A percentile compares a stretch with the other conserved stretches of the same genome.
phyloP scores from a whole-genome alignment of 805 yeast species.

The Naumovozyma castellii region DNA sequence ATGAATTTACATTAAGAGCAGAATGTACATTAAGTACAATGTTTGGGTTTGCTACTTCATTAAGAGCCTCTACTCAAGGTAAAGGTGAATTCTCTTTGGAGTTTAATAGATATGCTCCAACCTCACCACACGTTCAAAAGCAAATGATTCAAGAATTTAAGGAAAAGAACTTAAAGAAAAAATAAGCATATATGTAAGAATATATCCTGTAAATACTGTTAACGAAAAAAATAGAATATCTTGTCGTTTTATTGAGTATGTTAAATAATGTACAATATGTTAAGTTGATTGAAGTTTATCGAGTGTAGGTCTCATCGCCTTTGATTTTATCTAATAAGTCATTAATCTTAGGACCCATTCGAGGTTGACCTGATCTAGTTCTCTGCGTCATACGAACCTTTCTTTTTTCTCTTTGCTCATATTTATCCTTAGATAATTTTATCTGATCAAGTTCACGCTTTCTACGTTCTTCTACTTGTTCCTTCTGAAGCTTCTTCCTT shows the following conservation, averaged over 20 bases:
- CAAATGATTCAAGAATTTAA: slow-evolving; percentile 79
- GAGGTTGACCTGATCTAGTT: slow-evolving; percentile 76
- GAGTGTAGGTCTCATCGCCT: slow-evolving; percentile 33
- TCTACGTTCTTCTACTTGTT: slow-evolving; percentile 33
- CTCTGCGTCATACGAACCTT: slow-evolving; percentile 39
- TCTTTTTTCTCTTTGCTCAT: slow-evolving; percentile 35
- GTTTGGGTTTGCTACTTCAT: slow-evolving; percentile 92
- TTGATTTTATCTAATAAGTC: slow-evolving; percentile 69
- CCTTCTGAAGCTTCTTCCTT: slow-evolving; percentile 28
- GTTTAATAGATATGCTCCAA: slow-evolving; percentile 85
- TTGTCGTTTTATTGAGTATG: too few species aligned
- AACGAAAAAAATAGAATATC: not conserved
- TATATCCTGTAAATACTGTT: not conserved
- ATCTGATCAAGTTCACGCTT: slow-evolving; percentile 31
- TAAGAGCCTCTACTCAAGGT: slow-evolving; percentile 97
- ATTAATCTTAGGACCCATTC: slow-evolving; percentile 82
- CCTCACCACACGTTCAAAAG: slow-evolving; percentile 81
- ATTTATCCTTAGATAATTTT: slow-evolving; percentile 32
- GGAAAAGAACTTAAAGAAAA: slow-evolving; percentile 41
- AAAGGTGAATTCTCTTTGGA: slow-evolving; percentile 96
- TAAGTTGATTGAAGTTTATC: slow-evolving; percentile 2
- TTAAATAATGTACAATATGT: not conserved
- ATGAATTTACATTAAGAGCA: slow-evolving; percentile 86
- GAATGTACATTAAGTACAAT: slow-evolving; percentile 94
- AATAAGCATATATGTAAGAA: not conserved